Base-by-base conservation (phyloP, 2,329 filamentous ascomycete species). In the Cryphonectria radicalis region DNA sequence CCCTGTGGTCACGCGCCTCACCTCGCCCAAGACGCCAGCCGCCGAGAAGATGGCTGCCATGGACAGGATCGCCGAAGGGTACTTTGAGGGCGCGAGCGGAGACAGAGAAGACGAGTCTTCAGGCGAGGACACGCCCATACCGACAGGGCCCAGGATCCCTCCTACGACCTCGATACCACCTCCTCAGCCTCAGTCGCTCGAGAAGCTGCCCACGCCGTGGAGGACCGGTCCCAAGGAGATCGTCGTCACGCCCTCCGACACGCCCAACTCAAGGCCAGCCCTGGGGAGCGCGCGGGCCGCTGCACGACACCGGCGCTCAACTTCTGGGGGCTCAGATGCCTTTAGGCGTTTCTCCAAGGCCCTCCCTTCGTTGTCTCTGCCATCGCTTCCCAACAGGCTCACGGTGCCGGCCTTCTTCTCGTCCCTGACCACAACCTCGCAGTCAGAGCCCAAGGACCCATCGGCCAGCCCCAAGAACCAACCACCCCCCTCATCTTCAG, bases 31-130 rank as follows among this genome's bases (percentile, higher is more conserved):
- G 69, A 90, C 87, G 0, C 86, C 88, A 7, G 87, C 87, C 4
- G 82, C 84, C 40, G 89, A 90, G 77, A 90, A 88, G 78, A 85
- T 83, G 22, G 85, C 86, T 8, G 88, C 86, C 0, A 81, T 90
- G 82, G 84, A 87, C 40, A 80, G 81, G 67, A 68, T 79, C 14
- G 78, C 78, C 35, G 78, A 80, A 22, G 81, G 80, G 5, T 78
- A 82, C 28, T 84, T 84, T 71, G 77, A 77, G 35, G 43, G 65
- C n/a, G 32, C 67, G 10, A 53, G 55, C 3, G 69, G 63, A 46
- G 50, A 28, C 28, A 69, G 59, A 59, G 63, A 71, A 22, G 63
- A 73, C 11, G 69, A 73, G 8, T 71, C 69, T 22, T 69, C 70
- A 42, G 72, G 67, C 46, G 63, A 71, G 6, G 69, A 71, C 7